Conservation (phyloP, 148 eudicot species). For the Linanthus parryae region DNA sequence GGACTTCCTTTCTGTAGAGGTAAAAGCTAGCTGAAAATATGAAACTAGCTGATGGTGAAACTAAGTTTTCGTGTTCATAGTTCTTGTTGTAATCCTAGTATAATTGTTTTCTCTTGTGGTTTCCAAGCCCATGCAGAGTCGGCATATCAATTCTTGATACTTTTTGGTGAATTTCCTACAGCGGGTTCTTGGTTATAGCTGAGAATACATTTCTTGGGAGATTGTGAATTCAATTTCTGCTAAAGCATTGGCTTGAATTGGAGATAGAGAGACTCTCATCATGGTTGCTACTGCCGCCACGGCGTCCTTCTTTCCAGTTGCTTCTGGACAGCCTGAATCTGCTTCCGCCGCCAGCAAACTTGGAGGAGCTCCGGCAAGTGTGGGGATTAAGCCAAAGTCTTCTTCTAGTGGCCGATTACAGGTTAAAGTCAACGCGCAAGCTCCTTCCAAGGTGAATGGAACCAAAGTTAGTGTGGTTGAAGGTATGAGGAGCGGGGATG, state of each 20-base stretch:
- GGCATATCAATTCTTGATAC: not conserved
- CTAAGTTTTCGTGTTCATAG: not conserved
- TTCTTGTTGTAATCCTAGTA: not conserved
- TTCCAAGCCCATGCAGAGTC: not conserved
- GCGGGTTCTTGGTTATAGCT: not conserved
- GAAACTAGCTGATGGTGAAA: no score
- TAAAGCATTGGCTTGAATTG: not conserved
- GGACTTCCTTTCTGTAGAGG: no score
- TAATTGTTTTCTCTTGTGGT: not conserved
- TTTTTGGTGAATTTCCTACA: not conserved
- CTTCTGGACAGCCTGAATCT: slow-evolving; percentile 45
- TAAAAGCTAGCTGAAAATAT: no score
- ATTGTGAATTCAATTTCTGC: not conserved
- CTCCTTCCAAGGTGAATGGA: slow-evolving; percentile 84
- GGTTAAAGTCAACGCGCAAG: slow-evolving; percentile 81
- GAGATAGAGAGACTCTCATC: slow-evolving; percentile 17
- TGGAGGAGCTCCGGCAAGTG: slow-evolving; percentile 36
- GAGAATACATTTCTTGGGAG: not conserved
- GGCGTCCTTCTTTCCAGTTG: slow-evolving; percentile 47
- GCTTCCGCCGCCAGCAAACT: slow-evolving; percentile 38
- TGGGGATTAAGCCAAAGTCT: slow-evolving; percentile 53
- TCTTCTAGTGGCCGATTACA: slow-evolving; percentile 37
- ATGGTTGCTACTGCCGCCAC: slow-evolving; percentile 91
- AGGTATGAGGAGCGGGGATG: slow-evolving; percentile 42
- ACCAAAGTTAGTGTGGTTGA: slow-evolving; percentile 42